Evolutionary conservation across 2,329 filamentous ascomycete genomes (phyloP).

Genomic region (Emergomyces orientalis): DNA sequence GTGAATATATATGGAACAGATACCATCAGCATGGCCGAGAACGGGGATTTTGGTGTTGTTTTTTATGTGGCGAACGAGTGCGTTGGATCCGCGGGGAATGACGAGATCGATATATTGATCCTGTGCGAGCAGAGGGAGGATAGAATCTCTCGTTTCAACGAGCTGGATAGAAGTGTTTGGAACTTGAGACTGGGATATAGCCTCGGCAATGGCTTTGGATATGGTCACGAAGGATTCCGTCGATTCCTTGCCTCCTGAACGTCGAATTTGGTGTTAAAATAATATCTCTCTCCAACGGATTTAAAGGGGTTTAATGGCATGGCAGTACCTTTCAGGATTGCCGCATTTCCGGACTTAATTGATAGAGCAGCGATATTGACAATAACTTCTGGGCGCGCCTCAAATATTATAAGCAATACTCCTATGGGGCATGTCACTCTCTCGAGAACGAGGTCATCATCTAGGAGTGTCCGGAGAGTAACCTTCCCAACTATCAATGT

Average conservation of each 20-base stretch:
- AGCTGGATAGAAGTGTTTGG: conserved; percentile 85
- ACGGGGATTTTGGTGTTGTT: conserved; percentile 87
- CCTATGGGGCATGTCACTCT: conserved; percentile 90
- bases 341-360: conserved; percentile 94
- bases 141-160: conserved; percentile 83
- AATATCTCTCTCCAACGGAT: background rate
- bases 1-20: conserved; percentile 81
- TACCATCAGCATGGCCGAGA: conserved; percentile 87
- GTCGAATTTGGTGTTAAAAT: conserved; percentile 8
- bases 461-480: conserved; percentile 72
- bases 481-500: conserved; percentile 61
- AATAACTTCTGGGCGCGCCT: conserved; percentile 94
- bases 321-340: conserved; percentile 71
- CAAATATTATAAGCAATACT: conserved; percentile 96
- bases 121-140: conserved; percentile 75
- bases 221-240: conserved; percentile 92
- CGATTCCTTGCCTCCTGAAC: conserved; percentile 79
- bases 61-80: conserved; percentile 84
- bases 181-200: conserved; percentile 62
- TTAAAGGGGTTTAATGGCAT: background rate
- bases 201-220: conserved; percentile 69
- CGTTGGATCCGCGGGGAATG: conserved; percentile 84
- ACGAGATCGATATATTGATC: conserved; percentile 89
- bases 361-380: conserved; percentile 94
- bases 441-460: conserved; percentile 76